A percentile compares a stretch with the other conserved stretches of the same genome.
phyloP scores from a whole-genome alignment of 2,329 filamentous ascomycete species.

The Berkeleyomyces rouxiae region DNA sequence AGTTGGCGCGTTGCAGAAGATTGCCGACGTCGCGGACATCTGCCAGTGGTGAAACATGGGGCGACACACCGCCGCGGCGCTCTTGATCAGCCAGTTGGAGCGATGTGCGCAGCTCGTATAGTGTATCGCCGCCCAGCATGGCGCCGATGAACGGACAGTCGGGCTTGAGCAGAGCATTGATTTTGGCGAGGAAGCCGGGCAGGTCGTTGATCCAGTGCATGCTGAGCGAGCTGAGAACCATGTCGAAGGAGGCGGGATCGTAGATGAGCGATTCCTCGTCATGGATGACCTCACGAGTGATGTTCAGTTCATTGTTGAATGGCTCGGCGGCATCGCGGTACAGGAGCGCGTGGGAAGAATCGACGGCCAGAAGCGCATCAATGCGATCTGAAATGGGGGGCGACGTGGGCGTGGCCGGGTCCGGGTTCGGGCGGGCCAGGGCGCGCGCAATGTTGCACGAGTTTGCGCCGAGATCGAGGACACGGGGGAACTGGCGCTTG shows the following conservation, averaged over 20 bases:
- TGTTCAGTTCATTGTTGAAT: conserved; percentile 57
- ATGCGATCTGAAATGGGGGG: conserved; percentile 57
- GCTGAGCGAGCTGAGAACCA: conserved; percentile 74
- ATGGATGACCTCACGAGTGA: conserved; percentile 58
- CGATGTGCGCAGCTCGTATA: conserved; percentile 85
- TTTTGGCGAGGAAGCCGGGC: conserved; percentile 64
- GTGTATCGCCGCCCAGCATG: conserved; percentile 89
- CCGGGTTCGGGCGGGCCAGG: conserved; percentile 53
- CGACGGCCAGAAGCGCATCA: conserved; percentile 58
- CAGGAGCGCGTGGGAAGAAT: conserved; percentile 62
- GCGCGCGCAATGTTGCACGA: conserved; percentile 85
- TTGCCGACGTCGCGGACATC: conserved; percentile 87
- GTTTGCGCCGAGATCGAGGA: conserved; percentile 87
- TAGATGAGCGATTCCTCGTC: conserved; percentile 69
- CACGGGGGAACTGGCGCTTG: conserved; percentile 67
- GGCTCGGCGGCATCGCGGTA: conserved; percentile 60
- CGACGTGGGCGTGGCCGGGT: conserved; percentile 38
- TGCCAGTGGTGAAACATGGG: conserved; percentile 78
- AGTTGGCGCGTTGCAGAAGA: conserved; percentile 69
- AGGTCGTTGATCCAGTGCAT: conserved; percentile 98
- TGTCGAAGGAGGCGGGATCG: conserved; percentile 61
- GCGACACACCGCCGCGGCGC: conserved; percentile 75
- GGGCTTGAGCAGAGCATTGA: conserved; percentile 75
- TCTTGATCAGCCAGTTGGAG: conserved; percentile 87
- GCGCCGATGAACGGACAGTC: conserved; percentile 85